These are phyloP conservation scores for Hibiscus syriacus DNA, from an alignment of 345 rosid genomes.

Conservation along the genomic window DNA sequence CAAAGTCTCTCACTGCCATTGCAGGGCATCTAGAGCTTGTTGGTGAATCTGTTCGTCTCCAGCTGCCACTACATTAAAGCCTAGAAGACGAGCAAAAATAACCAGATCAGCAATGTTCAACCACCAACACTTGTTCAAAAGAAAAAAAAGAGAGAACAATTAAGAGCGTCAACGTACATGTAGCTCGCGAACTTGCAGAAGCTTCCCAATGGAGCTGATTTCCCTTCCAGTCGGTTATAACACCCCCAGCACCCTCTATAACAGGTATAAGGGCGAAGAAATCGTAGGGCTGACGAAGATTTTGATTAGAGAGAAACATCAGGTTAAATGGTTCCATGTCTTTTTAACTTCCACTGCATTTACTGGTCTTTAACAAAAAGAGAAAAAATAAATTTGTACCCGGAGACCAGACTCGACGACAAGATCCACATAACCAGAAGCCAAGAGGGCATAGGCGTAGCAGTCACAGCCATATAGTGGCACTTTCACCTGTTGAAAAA, in stretches of 20 bases:
- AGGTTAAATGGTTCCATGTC: not conserved
- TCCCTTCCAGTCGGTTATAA: constrained; percentile 81
- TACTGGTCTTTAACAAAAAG: constrained; percentile 3
- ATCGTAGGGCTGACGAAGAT: constrained; percentile 68
- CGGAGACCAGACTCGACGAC: constrained; percentile 87
- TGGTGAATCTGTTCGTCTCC: constrained; percentile 64
- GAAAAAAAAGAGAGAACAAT: not conserved
- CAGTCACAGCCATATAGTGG: constrained; percentile 96
- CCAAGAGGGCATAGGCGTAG: constrained; percentile 92
- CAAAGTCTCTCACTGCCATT: constrained; percentile 24
- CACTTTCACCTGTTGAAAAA: constrained; percentile 58
- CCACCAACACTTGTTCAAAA: not conserved
- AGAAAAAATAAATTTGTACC: constrained; percentile 34
- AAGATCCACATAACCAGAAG: constrained; percentile 94
- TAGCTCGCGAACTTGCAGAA: constrained; percentile 45
- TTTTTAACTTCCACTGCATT: not conserved
- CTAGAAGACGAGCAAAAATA: not conserved
- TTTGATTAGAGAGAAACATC: not conserved
- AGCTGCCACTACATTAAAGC: constrained; percentile 19
- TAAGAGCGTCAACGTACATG: constrained; percentile 34
- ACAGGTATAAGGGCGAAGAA: constrained; percentile 85
- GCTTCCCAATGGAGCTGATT: constrained; percentile 69
- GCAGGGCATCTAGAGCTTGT: constrained; percentile 40
- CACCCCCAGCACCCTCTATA: constrained; percentile 88
- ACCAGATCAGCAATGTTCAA: not conserved